Evolutionary conservation across 1,284 basidiomycete genomes (phyloP).

Genomic region (Irpex sp.): DNA sequence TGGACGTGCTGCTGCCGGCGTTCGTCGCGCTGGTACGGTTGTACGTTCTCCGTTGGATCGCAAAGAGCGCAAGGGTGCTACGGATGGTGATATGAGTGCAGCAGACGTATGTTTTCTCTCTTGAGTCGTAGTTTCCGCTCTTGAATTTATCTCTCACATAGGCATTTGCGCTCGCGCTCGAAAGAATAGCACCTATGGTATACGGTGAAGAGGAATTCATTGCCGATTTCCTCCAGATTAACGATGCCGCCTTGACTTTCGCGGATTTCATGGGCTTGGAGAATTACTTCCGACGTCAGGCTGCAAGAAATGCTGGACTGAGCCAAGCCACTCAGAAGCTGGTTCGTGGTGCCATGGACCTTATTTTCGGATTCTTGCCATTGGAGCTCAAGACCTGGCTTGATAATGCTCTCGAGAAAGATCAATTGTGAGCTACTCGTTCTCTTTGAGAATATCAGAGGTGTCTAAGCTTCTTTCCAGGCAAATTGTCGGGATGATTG

Average conservation of each 20-base stretch:
- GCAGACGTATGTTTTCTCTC: slow-evolving; percentile 49
- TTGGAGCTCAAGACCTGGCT: slow-evolving; percentile 82
- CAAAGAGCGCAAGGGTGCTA: slow-evolving; percentile 54
- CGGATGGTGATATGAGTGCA: slow-evolving; percentile 55
- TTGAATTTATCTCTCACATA: slow-evolving; percentile 25
- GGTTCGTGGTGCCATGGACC: slow-evolving; percentile 83
- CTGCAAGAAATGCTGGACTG: slow-evolving; percentile 65
- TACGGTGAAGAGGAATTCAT: slow-evolving; percentile 87
- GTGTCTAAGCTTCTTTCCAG: slow-evolving; percentile 35
- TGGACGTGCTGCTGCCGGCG: slow-evolving; percentile 46
- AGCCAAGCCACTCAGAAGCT: slow-evolving; percentile 73
- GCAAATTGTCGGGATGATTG: slow-evolving; percentile 82
- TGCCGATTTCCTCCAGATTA: slow-evolving; percentile 87
- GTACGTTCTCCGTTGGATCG: slow-evolving; percentile 68
- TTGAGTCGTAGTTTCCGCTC: background rate
- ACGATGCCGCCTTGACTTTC: slow-evolving; percentile 84
- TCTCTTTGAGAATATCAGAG: too few relatives aligned
- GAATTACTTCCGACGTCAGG: slow-evolving; percentile 90
- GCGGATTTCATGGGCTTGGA: slow-evolving; percentile 96
- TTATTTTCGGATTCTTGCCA: slow-evolving; percentile 92
- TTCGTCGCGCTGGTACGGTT: slow-evolving; percentile 73
- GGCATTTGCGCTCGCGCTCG: slow-evolving; percentile 73
- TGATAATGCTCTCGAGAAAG: slow-evolving; percentile 71
- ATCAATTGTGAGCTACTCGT: slow-evolving; percentile 81
- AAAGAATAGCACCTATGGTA: slow-evolving; percentile 73